A percentile compares a stretch with the other conserved stretches of the same genome.
phyloP scores from a whole-genome alignment of 2,329 filamentous ascomycete species.

The Hyphodiscus sp. region DNA sequence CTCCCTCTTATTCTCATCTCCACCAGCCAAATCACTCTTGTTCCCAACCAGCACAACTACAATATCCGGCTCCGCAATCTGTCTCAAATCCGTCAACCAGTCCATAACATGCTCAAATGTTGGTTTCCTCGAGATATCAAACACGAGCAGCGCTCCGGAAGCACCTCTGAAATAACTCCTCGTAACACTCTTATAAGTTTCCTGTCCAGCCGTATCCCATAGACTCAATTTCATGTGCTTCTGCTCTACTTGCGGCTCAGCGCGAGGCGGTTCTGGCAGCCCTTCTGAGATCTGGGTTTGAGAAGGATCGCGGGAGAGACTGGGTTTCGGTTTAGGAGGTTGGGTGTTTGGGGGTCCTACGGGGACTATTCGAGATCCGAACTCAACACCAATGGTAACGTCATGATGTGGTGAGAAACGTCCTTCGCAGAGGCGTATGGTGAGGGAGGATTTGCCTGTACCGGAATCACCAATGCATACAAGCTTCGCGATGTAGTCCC shows the following conservation, averaged over 20 bases:
- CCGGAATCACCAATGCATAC: constrained; percentile 96
- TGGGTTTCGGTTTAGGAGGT: constrained; percentile 42
- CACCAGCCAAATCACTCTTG: constrained; percentile 72
- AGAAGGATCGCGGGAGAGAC: constrained; percentile 17
- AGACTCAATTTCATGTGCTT: constrained; percentile 89
- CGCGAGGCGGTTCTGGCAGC: constrained; percentile 46
- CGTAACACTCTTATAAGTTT: constrained; percentile 96
- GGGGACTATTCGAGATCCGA: constrained; percentile 86
- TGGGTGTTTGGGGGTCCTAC: constrained; percentile 69
- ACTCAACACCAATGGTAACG: constrained; percentile 97
- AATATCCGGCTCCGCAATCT: constrained; percentile 93
- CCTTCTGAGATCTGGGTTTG: constrained; percentile 33
- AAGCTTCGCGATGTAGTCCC: constrained; percentile 99
- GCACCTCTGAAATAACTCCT: constrained; percentile 69
- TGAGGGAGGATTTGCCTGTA: constrained; percentile 90
- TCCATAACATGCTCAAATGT: constrained; percentile 86
- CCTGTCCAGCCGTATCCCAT: constrained; percentile 95
- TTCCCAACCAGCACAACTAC: constrained; percentile 94
- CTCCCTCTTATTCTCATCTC: constrained; percentile 60
- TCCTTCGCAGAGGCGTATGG: constrained; percentile 92
- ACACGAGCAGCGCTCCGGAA: constrained; percentile 75
- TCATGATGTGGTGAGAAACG: constrained; percentile 92
- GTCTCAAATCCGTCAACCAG: constrained; percentile 89
- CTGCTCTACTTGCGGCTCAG: constrained; percentile 36
- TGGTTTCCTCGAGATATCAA: constrained; percentile 79